A percentile compares a stretch with the other conserved stretches of the same genome.
phyloP scores from a whole-genome alignment of 192 early-diverging fungal species.

The Backusella psychrophila region DNA sequence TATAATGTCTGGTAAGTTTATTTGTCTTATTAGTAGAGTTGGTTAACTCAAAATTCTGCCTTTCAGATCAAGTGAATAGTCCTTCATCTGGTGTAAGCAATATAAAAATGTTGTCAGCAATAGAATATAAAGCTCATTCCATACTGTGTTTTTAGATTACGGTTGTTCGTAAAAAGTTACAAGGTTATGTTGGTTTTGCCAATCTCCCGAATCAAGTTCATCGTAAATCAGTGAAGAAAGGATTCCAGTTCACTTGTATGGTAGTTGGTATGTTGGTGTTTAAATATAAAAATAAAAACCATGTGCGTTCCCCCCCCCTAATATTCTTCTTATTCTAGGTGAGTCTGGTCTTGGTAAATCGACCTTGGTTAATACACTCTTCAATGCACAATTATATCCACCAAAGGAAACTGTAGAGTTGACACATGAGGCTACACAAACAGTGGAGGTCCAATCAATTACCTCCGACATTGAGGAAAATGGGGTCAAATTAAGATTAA shows the following conservation, averaged over 20 bases:
- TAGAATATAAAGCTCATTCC: background rate
- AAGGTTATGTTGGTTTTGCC: constrained; percentile 94
- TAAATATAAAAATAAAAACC: background rate
- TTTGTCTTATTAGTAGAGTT: background rate
- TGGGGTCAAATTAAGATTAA: constrained; percentile 90
- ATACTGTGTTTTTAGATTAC: constrained; percentile 15
- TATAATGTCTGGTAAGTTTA: background rate
- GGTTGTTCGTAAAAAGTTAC: constrained; percentile 62
- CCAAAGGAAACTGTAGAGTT: constrained; percentile 71
- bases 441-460: constrained; percentile 77
- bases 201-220: constrained; percentile 95
- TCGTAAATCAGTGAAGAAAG: constrained; percentile 91
- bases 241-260: constrained; percentile 97
- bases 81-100: constrained; percentile 15
- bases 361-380: constrained; percentile 97
- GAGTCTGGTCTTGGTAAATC: constrained; percentile 97
- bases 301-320: background rate
- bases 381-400: constrained; percentile 86
- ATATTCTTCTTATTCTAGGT: constrained; percentile 44
- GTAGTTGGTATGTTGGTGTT: constrained; percentile 67
- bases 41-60: background rate
- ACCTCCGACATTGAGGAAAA: constrained; percentile 95
- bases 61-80: constrained; percentile 15
- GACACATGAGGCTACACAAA: constrained; percentile 64
- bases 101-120: background rate